phyloP scores from a whole-genome alignment of 495 filamentous ascomycete genomes.

The Mytilinidion resinicola region DNA sequence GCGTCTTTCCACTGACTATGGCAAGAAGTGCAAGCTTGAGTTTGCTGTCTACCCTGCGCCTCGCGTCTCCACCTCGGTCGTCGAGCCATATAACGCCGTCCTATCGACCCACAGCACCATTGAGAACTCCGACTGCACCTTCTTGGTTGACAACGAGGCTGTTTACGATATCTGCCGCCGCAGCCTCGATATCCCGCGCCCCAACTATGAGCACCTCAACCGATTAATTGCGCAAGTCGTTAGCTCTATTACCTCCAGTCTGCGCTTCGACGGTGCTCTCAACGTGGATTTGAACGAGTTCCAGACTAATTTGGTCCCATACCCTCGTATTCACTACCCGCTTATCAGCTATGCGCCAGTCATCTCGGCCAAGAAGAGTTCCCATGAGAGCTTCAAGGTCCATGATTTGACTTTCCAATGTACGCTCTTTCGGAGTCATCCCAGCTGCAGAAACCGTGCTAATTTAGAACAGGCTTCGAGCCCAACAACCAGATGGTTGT shows the following conservation, averaged over 20 bases:
- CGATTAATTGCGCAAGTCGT: conserved; percentile 81
- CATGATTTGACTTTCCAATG: conserved; percentile 83
- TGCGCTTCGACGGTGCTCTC: conserved; percentile 83
- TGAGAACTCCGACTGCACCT: conserved; percentile 88
- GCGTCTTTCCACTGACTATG: conserved; percentile 81
- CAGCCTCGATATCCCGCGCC: conserved; percentile 81
- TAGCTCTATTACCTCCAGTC: conserved; percentile 83
- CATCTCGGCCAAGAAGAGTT: conserved; percentile 71
- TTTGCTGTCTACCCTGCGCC: conserved; percentile 86
- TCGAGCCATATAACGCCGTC: conserved; percentile 91
- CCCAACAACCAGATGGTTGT: conserved; percentile 97
- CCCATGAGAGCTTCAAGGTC: conserved; percentile 88
- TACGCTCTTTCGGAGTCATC: conserved; percentile 36
- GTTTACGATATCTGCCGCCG: conserved; percentile 90
- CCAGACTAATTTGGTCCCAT: conserved; percentile 90
- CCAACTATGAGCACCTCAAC: conserved; percentile 81
- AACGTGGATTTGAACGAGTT: conserved; percentile 93
- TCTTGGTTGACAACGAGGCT: conserved; percentile 89
- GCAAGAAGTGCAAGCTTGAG: conserved; percentile 93
- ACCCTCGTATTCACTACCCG: conserved; percentile 87
- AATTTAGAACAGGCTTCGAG: conserved; percentile 55
- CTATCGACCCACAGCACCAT: conserved; percentile 89
- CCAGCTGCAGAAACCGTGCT: neutral
- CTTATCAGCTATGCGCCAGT: conserved; percentile 86
- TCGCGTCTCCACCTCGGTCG: conserved; percentile 77